Evolutionary conservation across 164 flowering plant species (phyloP).

Genomic region (Magnolia changhungtana): DNA sequence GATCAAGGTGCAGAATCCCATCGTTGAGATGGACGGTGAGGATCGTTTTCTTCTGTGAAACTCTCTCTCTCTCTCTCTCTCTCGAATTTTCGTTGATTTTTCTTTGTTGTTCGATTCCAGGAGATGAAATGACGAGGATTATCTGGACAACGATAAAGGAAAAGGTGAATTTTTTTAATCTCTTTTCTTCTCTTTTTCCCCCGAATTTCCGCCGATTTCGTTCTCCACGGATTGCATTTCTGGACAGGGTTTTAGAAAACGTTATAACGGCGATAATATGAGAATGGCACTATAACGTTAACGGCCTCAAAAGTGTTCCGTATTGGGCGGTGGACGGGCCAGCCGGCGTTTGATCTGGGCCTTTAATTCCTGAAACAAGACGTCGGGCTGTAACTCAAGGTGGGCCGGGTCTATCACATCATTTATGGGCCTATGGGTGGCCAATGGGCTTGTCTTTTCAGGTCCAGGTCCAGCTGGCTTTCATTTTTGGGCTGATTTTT

Average conservation of each 20-base stretch:
- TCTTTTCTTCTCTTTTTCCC: not conserved
- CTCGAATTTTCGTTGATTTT: not conserved
- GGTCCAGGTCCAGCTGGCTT: too few relatives aligned
- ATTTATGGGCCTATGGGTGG: too few relatives aligned
- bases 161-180: slow-evolving; percentile 39
- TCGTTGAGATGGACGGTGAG: slow-evolving; percentile 93
- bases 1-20: slow-evolving; percentile 68
- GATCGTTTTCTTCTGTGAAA: not conserved
- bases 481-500: too few relatives aligned
- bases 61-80: slow-evolving; percentile 1
- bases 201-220: not conserved
- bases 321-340: too few relatives aligned
- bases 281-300: too few relatives aligned
- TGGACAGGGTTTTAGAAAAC: not conserved
- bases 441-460: too few relatives aligned
- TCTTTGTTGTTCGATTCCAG: slow-evolving; percentile 27
- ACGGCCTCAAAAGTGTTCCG: too few relatives aligned
- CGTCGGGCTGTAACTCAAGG: too few relatives aligned
- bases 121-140: slow-evolving; percentile 94
- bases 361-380: too few relatives aligned
- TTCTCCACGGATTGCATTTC: not conserved
- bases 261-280: too few relatives aligned
- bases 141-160: slow-evolving; percentile 91
- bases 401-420: too few relatives aligned
- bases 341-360: too few relatives aligned